phyloP scores from a whole-genome alignment of 2,329 filamentous ascomycete species.

The Sclerotinia subarctica region DNA sequence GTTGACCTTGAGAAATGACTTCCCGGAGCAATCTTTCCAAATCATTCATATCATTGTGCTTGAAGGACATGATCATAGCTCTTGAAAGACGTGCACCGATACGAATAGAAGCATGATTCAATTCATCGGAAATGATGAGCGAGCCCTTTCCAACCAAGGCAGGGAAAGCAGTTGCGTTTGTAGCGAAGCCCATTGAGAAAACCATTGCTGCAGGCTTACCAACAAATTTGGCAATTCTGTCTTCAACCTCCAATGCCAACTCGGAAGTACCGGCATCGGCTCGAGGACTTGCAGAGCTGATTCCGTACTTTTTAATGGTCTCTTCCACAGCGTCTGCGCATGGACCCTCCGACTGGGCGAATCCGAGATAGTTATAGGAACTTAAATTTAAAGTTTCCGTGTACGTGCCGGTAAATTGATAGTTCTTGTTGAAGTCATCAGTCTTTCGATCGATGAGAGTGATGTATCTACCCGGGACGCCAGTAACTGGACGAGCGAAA shows the following conservation, averaged over 20 bases:
- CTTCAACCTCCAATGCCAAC: conserved; percentile 83
- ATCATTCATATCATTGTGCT: conserved; percentile 92
- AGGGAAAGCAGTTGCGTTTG: conserved; percentile 89
- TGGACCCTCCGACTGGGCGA: conserved; percentile 94
- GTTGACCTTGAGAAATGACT: conserved; percentile 92
- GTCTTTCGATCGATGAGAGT: conserved; percentile 89
- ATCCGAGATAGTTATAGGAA: conserved; percentile 99
- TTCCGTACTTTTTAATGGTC: conserved; percentile 77
- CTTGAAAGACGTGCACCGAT: conserved; percentile 91
- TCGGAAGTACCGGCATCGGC: conserved; percentile 84
- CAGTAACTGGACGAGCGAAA: conserved; percentile 87
- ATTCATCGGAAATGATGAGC: conserved; percentile 91
- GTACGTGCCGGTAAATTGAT: conserved; percentile 81
- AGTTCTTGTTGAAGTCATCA: conserved; percentile 86
- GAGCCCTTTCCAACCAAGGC: conserved; percentile 90
- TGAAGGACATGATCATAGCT: conserved; percentile 93
- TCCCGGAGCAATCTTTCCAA: conserved; percentile 85
- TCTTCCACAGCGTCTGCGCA: conserved; percentile 93
- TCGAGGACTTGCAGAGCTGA: conserved; percentile 77
- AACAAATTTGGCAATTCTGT: conserved; percentile 83
- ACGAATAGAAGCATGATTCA: conserved; percentile 97
- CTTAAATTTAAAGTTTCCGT: conserved; percentile 98
- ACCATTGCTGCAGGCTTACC: conserved; percentile 94
- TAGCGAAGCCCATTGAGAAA: conserved; percentile 98
- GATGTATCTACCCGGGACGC: conserved; percentile 91